Evolutionary conservation across 2,329 filamentous ascomycete species (phyloP), one percentile per base, ranked within the genome.

Genomic region (Esteya vermicola): DNA sequence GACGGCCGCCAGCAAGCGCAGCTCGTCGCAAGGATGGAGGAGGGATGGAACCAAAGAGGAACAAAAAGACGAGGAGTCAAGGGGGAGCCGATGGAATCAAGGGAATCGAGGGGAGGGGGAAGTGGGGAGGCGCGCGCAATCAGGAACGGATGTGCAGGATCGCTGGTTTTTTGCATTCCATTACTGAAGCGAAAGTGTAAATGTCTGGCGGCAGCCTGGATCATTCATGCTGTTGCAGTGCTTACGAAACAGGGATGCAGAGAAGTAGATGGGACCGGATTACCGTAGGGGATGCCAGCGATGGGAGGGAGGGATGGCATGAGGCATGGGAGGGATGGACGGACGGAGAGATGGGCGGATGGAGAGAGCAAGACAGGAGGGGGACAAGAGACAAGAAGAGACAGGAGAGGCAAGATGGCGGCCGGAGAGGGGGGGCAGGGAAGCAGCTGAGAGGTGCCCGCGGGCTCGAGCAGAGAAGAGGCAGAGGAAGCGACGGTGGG

Each of bases 381-480:
- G 34, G 23, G 34, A 36, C 22, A 22, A 22, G 32, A 22, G 28
- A 6, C 12, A 26, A 14, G 18, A 36, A 13, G 22, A 27, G 13
- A 14, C 36, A 33, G 5, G 16, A 18, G 32, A 23, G 9, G 26
- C 25, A 23, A 12, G n/a, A n/a, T 3, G 39, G 4, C 19, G n/a
- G 20, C 7, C 25, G 16, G 20, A 18, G 9, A 19, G n/a, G 18
- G 2, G 13, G 27, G 25, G 26, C 14, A 8, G 6, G 31, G 36
- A n/a, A 32, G 34, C 19, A 34, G 35, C 16, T 10, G 18, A 22
- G 19, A 22, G 19, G 21, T 14, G 8, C 23, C 34, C 41, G 22
- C 40, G 31, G 22, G n/a, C 23, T 31, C 42, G 23, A 41, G 30
- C 44, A 42, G 10, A 22, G 9, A 28, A 16, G 9, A 23, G n/a